Evolutionary conservation across 805 yeast species (phyloP).

Genomic region (Zygoascus tannicola): DNA sequence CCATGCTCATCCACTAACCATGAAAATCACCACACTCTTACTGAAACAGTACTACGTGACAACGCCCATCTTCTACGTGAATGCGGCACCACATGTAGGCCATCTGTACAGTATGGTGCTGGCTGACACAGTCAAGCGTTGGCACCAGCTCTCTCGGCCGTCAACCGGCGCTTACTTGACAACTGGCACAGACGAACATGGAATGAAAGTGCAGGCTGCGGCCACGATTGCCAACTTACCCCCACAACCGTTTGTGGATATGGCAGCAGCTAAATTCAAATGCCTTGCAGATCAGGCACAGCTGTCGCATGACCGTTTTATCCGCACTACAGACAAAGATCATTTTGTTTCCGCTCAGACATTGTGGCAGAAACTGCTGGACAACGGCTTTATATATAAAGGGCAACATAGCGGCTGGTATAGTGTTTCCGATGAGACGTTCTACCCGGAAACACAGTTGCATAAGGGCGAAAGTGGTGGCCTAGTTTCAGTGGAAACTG

Average conservation of each 20-base stretch:
- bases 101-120: slow-evolving; percentile 82
- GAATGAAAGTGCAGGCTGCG: slow-evolving; percentile 84
- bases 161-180: slow-evolving; percentile 37
- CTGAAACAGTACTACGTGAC: slow-evolving; percentile 45
- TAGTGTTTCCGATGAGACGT: slow-evolving; percentile 87
- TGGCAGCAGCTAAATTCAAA: slow-evolving; percentile 41
- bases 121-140: slow-evolving; percentile 69
- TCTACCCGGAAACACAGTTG: slow-evolving; percentile 73
- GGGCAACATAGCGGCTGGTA: slow-evolving; percentile 94
- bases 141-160: slow-evolving; percentile 36
- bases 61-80: slow-evolving; percentile 93
- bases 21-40: neutral
- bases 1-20: too few relatives aligned
- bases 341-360: slow-evolving; percentile 55
- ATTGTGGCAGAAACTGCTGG: slow-evolving; percentile 58
- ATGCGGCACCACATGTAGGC: slow-evolving; percentile 91
- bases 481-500: slow-evolving; percentile 49
- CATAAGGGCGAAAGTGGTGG: slow-evolving; percentile 26
- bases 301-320: slow-evolving; percentile 63
- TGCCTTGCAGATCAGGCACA: slow-evolving; percentile 48
- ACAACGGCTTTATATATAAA: slow-evolving; percentile 62
- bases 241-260: slow-evolving; percentile 3
- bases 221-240: slow-evolving; percentile 17
- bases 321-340: slow-evolving; percentile 82
- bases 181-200: slow-evolving; percentile 98